phyloP scores from a whole-genome alignment of 257 asterid species.

The Paraleonurus japonicus region DNA sequence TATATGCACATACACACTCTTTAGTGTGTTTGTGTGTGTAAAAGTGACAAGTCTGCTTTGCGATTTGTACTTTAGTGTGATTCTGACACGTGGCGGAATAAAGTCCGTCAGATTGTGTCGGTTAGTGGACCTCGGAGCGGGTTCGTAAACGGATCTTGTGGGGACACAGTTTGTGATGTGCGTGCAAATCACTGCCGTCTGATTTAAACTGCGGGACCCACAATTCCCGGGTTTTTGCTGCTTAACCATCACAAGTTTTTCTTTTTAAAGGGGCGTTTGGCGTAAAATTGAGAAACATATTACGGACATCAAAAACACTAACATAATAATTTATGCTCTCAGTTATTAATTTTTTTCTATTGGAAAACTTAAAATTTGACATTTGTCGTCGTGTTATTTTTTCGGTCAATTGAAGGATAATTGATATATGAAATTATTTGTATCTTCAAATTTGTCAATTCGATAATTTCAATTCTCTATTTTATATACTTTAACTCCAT shows the following conservation, averaged over 20 bases:
- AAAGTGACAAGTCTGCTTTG: conserved; percentile 25
- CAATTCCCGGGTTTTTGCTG: conserved; percentile 17
- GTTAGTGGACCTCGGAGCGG: conserved; percentile 17
- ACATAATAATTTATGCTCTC: too few species aligned
- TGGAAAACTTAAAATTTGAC: too few species aligned
- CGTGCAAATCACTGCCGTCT: conserved; percentile 12
- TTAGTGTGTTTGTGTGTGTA: conserved; percentile 33
- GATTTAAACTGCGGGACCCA: conserved; percentile 23
- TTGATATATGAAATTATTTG: too few species aligned
- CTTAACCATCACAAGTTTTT: conserved; percentile 2
- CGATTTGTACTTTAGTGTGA: neutral
- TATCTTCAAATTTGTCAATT: too few species aligned
- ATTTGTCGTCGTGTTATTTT: too few species aligned
- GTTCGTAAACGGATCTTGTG: conserved; percentile 16
- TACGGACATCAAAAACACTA: too few species aligned
- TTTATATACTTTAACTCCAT: too few species aligned
- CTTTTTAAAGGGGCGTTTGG: neutral
- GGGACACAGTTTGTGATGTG: conserved; percentile 16
- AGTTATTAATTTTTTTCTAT: too few species aligned
- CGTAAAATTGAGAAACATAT: too few species aligned
- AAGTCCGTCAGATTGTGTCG: conserved; percentile 22
- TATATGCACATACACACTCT: conserved; percentile 20
- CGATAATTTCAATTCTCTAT: too few species aligned
- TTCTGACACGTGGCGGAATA: conserved; percentile 28
- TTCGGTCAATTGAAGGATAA: too few species aligned